Evolutionary conservation across 257 asterid genomes (phyloP).

Genomic region (Ophiorrhiza pumila): DNA sequence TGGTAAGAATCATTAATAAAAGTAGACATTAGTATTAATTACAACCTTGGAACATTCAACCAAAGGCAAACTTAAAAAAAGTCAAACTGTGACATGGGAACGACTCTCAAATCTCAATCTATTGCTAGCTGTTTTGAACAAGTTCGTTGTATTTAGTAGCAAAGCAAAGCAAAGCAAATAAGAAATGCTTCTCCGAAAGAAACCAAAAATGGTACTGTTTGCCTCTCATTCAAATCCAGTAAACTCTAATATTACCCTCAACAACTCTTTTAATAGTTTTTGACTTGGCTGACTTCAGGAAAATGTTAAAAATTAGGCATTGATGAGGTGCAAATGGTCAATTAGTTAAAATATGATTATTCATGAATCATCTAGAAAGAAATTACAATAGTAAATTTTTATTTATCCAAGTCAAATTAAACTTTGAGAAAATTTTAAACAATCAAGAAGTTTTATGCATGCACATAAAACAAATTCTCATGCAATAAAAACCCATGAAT

Average conservation of each 20-base stretch:
- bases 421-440: too few species aligned
- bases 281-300: slow-evolving; percentile 27
- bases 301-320: slow-evolving; percentile 5
- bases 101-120: not conserved
- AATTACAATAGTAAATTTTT: too few species aligned
- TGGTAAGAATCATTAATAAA: not conserved
- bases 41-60: slow-evolving; percentile 9
- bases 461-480: too few species aligned
- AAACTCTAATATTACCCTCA: not conserved
- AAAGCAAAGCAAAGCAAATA: not conserved
- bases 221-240: not conserved
- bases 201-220: not conserved
- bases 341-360: slow-evolving; percentile 1
- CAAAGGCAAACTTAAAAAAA: slow-evolving; percentile 1
- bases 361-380: slow-evolving; percentile 1
- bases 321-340: slow-evolving; percentile 6
- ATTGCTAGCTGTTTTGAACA: not conserved
- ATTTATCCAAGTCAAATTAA: too few species aligned
- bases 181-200: not conserved
- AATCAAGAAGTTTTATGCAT: too few species aligned
- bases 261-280: slow-evolving; percentile 20
- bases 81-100: slow-evolving; percentile 16
- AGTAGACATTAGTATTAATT: not conserved
- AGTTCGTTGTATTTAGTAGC: not conserved
- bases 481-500: too few species aligned